These are phyloP conservation scores for Amanita subjunquillea DNA, from an alignment of 768 basidiomycete genomes.

Conservation along the genomic window DNA sequence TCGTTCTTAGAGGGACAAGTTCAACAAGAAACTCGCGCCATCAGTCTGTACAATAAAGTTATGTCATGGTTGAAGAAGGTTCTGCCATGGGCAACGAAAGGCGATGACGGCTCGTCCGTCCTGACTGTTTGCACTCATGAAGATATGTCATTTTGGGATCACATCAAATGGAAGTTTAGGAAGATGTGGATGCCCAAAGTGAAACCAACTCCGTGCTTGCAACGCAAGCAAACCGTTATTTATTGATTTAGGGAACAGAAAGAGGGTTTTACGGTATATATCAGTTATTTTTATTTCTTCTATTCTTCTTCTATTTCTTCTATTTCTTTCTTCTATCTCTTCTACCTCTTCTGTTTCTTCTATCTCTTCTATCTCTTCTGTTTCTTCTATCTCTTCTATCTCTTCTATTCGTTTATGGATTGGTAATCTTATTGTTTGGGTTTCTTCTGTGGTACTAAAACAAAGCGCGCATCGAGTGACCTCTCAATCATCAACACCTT, in stretches of 20 bases:
- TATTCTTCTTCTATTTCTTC: too few relatives aligned
- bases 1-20: background rate
- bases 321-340: too few relatives aligned
- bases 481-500: too few relatives aligned
- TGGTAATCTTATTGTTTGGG: too few relatives aligned
- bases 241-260: background rate
- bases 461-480: too few relatives aligned
- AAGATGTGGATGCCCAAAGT: slow-evolving; percentile 3
- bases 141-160: background rate
- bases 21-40: background rate
- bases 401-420: too few relatives aligned
- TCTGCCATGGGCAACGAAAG: background rate
- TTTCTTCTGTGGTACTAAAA: too few relatives aligned
- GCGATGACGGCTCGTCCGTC: background rate
- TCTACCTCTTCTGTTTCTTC: too few relatives aligned
- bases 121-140: background rate
- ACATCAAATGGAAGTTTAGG: background rate
- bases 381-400: too few relatives aligned
- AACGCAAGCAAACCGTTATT: background rate
- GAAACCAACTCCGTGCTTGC: background rate
- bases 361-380: too few relatives aligned
- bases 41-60: background rate
- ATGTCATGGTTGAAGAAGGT: slow-evolving; percentile 1
- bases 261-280: too few relatives aligned
- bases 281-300: too few relatives aligned